Percentiles rank a stretch among this genome's conserved stretches.
phyloP scores from a whole-genome alignment of 805 yeast species.

The Metschnikowia amazonensis region DNA sequence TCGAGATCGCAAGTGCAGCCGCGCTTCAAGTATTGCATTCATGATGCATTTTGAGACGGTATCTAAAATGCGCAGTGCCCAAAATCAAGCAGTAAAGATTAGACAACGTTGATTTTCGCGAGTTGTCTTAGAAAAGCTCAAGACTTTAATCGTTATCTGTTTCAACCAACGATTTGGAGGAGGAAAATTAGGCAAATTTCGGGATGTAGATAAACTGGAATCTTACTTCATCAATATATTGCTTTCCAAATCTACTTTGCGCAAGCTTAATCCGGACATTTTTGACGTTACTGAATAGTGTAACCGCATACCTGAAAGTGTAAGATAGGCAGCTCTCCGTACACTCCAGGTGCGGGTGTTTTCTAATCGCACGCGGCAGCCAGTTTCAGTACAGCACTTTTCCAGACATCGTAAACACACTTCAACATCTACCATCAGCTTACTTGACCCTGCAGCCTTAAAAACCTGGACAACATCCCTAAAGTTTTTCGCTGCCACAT shows the following conservation, averaged over 20 bases:
- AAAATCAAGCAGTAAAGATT: background rate
- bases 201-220: no score
- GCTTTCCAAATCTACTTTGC: no score
- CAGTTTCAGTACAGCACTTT: constrained; percentile 2
- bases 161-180: no score
- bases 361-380: constrained; percentile 4
- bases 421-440: background rate
- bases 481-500: background rate
- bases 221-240: no score
- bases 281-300: background rate
- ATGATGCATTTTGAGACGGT: background rate
- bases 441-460: background rate
- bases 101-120: background rate
- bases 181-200: no score
- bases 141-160: background rate
- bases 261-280: background rate
- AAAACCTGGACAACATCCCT: background rate
- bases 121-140: background rate
- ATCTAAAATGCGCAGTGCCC: background rate
- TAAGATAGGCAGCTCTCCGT: background rate
- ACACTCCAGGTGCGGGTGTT: constrained; percentile 5
- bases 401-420: background rate
- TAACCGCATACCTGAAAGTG: background rate
- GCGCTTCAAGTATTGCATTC: background rate
- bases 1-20: background rate